Percentiles rank a stretch among this genome's conserved stretches.
Conservation (phyloP, 2,329 filamentous ascomycete genomes). For the Ascomycota sp. region DNA sequence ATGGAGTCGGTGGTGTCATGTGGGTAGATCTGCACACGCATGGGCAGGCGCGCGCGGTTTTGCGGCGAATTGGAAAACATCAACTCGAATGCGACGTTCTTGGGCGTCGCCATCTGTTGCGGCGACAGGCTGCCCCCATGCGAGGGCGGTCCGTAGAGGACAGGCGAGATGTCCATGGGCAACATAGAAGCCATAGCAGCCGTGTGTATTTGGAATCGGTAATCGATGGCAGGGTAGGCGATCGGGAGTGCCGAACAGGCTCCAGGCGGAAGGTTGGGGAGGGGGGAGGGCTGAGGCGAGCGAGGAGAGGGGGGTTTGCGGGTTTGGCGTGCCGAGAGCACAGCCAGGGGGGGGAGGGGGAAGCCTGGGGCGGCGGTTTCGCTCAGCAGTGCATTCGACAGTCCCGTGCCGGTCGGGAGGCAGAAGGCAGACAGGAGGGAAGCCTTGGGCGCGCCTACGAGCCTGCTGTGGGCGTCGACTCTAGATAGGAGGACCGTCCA, state of each 20-base stretch:
- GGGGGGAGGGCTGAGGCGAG: not conserved
- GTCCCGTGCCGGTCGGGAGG: slow-evolving; percentile 7
- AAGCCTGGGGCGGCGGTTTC: slow-evolving; percentile 6
- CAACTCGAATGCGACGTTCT: slow-evolving; percentile 64
- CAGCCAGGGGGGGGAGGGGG: too few relatives aligned
- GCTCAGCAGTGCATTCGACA: slow-evolving; percentile 7
- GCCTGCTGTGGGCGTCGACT: slow-evolving; percentile 5
- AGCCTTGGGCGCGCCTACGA: slow-evolving; percentile 4
- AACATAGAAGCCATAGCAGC: slow-evolving; percentile 25
- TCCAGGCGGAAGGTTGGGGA: slow-evolving; percentile 3
- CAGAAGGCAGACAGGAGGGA: slow-evolving; percentile 5
- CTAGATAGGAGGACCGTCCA: slow-evolving; percentile 10
- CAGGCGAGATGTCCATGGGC: slow-evolving; percentile 16
- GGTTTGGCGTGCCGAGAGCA: slow-evolving; percentile 13
- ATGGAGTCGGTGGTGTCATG: slow-evolving; percentile 97
- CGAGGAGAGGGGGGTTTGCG: slow-evolving; percentile 7
- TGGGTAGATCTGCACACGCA: slow-evolving; percentile 77
- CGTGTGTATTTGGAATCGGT: not conserved
- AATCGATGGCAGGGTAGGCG: slow-evolving; percentile 3
- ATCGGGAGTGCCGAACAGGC: slow-evolving; percentile 5
- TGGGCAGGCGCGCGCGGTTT: slow-evolving; percentile 55
- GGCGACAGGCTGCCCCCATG: slow-evolving; percentile 25
- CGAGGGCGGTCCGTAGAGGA: slow-evolving; percentile 15
- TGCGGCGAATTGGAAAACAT: slow-evolving; percentile 47
- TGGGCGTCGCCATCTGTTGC: slow-evolving; percentile 29